Evolutionary conservation across 208 protist species (phyloP), one percentile per base, ranked within the genome.

Genomic region (Porcisia deanei): DNA sequence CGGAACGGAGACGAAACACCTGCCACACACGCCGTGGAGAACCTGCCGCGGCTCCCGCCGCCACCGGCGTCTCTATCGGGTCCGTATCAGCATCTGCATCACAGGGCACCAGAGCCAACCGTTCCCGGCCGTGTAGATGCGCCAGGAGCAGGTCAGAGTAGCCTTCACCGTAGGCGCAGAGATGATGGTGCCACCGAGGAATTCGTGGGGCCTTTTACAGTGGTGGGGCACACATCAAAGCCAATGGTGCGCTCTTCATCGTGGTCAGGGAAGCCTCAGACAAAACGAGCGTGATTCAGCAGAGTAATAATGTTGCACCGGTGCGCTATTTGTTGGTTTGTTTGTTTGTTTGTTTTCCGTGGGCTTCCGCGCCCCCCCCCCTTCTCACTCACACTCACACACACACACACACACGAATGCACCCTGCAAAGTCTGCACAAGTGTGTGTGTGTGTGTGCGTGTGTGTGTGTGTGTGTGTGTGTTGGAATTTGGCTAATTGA

Each of bases 211-310:
- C 83, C 87, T 3, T 88, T 91, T 52, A 60, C 82, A 0, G 87
- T 96, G 54, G 74, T 78, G 10, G 87, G 92, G 22, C 88, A 94
- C 79, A 93, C 92, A 12, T 93, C 92, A 0, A 82, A 82, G 52
- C 89, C 88, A 55, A 88, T 94, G 85, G 85, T 93, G 57, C 76
- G 81, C 49, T 83, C 81, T 6, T 37, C 75, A 25, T 68, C 80
- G 25, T 79, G 58, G 49, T 79, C 75, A 53, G 54, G 67, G 10
- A 57, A 54, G 49, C 25, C 73, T 39, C 65, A 69, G 34, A 49
- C 20, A 67, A 18, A 20, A 14, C 5, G 0, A 49, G 41, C 20
- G 9, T n/a, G 4, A 49, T 52, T 3, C 41, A 5, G 63, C 34
- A 67, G 2, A 49, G 41, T 30, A 0, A 30, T 30, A 3, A 20